A percentile compares a stretch with the other conserved stretches of the same genome.
Conservation (phyloP, 805 yeast species). For the Metschnikowia hibisci region DNA sequence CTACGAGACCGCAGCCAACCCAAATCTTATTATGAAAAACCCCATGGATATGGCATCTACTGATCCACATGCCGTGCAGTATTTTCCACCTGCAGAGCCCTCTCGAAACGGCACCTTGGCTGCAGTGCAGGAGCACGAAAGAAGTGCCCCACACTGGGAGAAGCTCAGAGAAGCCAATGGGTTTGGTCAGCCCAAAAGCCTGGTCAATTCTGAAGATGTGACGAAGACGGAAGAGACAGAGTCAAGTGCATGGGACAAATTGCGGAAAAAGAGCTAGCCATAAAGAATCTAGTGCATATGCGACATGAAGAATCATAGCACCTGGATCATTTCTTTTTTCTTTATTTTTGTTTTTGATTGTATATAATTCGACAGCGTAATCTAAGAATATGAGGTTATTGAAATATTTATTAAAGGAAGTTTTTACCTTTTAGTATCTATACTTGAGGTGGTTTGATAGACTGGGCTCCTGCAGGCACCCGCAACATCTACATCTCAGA, state of each 20-base stretch:
- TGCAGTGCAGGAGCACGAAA: slow-evolving; percentile 13
- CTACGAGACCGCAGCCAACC: slow-evolving; percentile 47
- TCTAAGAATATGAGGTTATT: background rate
- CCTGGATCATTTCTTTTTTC: too few species aligned
- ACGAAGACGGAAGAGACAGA: slow-evolving; percentile 1
- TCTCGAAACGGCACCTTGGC: slow-evolving; percentile 6
- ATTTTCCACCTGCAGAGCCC: slow-evolving; percentile 17
- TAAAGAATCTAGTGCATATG: too few species aligned
- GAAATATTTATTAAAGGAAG: too few species aligned
- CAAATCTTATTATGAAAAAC: slow-evolving; percentile 50
- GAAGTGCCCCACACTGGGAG: slow-evolving; percentile 32
- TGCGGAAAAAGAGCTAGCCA: slow-evolving; percentile 11
- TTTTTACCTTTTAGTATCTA: too few species aligned
- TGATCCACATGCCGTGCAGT: slow-evolving; percentile 28
- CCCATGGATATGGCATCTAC: slow-evolving; percentile 41
- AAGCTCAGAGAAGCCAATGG: slow-evolving; percentile 31
- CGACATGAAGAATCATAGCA: too few species aligned
- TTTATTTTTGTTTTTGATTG: too few species aligned
- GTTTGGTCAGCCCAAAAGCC: slow-evolving; percentile 11
- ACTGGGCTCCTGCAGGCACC: background rate
- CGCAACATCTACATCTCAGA: too few species aligned
- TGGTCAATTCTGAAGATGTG: too few species aligned
- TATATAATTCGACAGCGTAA: too few species aligned
- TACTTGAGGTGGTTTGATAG: too few species aligned
- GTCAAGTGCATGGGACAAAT: slow-evolving; percentile 17